Base-by-base conservation (phyloP, 2,329 filamentous ascomycete species). In the Sclerotinia subarctica region DNA sequence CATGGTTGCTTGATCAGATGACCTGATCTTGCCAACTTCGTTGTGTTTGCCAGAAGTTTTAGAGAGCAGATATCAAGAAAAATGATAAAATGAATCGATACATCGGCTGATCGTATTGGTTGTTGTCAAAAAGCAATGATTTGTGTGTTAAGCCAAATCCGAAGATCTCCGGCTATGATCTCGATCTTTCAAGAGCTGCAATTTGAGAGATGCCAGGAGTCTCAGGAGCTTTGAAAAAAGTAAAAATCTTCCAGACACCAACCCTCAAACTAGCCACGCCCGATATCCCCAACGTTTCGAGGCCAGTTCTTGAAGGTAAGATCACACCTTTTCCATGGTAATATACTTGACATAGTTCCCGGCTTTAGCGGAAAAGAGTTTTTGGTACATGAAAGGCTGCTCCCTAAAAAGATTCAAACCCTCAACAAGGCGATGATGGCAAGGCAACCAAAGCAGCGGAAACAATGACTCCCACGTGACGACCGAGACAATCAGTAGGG, bases 401-500 rank as follows among this genome's bases (percentile, higher is more conserved):
- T 13, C 10, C n/a, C 10, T 24, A 5, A 51, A 24, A 21, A 4
- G n/a, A 10, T 51, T 17, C 6, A 51, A 24, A 15, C 11, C 10
- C 8, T 51, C 47, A 24, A 24, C 21, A 13, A 11, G 10, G 8
- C 10, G 47, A 2, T 24, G 10, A 24, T 24, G 21, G 49, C 15
- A 15, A 51, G 24, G n/a, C 4, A 51, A 15, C 8, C 24, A 26
- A 26, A 7, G 24, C 24, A 19, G 17, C 3, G 32, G 11, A 54
- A 5, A 2, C 2, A 53, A 10, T 5, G 21, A 6, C 21, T 21
- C 1, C 8, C 5, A 21, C 1, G 3, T 4, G 7, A 21, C 2
- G 1, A 2, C 3, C 26, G 11, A 21, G 7, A 53, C 7, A 32
- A 32, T 21, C 52, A 21, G 3, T 3, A 3, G 3, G 3, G 38